Evolutionary conservation across 2,329 filamentous ascomycete genomes (phyloP).

Genomic region (Monilinia polystroma): DNA sequence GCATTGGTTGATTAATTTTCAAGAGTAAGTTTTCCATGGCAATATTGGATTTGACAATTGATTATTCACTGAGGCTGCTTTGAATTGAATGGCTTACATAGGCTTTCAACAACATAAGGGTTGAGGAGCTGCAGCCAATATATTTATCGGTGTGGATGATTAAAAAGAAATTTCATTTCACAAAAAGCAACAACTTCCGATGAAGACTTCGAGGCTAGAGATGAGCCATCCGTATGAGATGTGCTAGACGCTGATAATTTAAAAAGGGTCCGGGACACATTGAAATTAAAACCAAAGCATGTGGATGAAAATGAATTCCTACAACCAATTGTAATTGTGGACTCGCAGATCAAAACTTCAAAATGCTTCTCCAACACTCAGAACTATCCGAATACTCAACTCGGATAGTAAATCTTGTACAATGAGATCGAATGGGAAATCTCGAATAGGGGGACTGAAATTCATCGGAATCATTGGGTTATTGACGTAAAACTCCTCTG

Average conservation of each 20-base stretch:
- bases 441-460: neutral
- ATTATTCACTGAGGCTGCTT: no score
- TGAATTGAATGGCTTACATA: no score
- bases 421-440: neutral
- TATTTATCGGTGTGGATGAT: neutral
- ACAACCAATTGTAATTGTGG: neutral
- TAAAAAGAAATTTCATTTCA: neutral
- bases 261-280: neutral
- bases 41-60: no score
- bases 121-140: neutral
- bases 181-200: neutral
- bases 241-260: no score
- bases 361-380: neutral
- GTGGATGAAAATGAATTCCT: neutral
- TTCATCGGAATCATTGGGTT: neutral
- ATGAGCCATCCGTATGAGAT: neutral
- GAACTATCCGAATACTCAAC: neutral
- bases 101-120: no score
- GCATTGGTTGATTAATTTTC: no score
- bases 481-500: neutral
- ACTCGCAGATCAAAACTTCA: slow-evolving; percentile 11
- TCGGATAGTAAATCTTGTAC: neutral
- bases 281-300: neutral
- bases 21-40: no score
- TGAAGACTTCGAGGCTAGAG: neutral